These are phyloP conservation scores for Ophiostoma triangulosporum DNA, from an alignment of 2,329 filamentous ascomycete species.

Conservation along the genomic window DNA sequence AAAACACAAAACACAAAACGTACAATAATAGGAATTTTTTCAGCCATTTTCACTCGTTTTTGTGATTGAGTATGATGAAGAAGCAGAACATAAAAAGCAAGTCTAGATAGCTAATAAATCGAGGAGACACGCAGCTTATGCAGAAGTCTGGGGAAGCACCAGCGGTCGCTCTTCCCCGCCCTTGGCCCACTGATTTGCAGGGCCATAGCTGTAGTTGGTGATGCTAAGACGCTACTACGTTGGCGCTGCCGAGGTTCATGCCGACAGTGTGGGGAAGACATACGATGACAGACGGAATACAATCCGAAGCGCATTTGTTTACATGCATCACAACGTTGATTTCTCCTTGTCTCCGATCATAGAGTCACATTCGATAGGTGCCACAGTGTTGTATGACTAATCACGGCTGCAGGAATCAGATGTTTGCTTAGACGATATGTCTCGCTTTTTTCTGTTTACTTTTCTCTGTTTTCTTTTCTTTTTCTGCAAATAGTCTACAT, in stretches of 20 bases:
- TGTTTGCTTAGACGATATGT: too few species aligned
- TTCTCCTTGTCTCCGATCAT: too few species aligned
- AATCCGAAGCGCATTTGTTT: too few species aligned
- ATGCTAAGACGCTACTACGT: background rate
- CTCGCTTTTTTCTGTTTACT: too few species aligned
- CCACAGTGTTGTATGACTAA: too few species aligned
- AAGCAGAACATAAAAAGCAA: background rate
- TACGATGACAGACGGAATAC: too few species aligned
- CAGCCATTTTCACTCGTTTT: constrained; percentile 24
- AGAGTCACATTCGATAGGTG: too few species aligned
- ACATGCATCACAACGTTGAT: too few species aligned
- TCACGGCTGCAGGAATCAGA: too few species aligned
- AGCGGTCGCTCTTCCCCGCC: background rate
- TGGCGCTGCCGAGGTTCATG: constrained; percentile 10
- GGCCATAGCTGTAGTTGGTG: background rate
- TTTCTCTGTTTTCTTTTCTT: too few species aligned
- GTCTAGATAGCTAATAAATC: background rate
- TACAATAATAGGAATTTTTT: constrained; percentile 34
- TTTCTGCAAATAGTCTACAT: too few species aligned
- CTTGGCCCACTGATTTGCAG: constrained; percentile 5
- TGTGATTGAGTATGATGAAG: background rate
- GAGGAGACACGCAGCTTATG: background rate
- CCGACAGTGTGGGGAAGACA: constrained; percentile 8
- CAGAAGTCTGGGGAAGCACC: background rate
- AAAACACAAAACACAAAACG: too few species aligned